A percentile compares a stretch with the other conserved stretches of the same genome.
Evolutionary conservation across 148 eudicot species (phyloP).

Genomic region (Mesembryanthemum crystallinum): DNA sequence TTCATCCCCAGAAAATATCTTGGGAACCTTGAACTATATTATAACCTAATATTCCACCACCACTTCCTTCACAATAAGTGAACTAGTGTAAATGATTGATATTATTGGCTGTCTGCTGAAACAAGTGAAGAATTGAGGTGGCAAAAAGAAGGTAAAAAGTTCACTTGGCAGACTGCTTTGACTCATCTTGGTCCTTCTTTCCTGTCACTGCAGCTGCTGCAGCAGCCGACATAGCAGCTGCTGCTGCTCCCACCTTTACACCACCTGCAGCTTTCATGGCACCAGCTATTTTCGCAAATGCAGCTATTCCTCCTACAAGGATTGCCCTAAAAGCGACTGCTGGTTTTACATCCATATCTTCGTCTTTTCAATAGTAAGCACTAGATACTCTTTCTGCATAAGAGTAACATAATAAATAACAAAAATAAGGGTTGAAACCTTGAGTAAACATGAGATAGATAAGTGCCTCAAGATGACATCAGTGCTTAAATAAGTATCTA

Average conservation of each 20-base stretch:
- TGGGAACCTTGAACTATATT: conserved; percentile 3
- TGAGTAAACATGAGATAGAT: not conserved
- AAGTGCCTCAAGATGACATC: not conserved
- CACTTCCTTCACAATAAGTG: too few relatives aligned
- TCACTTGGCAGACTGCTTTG: conserved; percentile 49
- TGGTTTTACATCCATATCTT: conserved; percentile 66
- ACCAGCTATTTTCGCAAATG: conserved; percentile 72
- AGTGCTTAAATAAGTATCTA: conserved; percentile 1
- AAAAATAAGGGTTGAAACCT: conserved; percentile 3
- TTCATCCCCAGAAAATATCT: conserved; percentile 2
- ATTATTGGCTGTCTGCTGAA: conserved; percentile 13
- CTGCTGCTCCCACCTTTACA: conserved; percentile 80
- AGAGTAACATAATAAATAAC: too few relatives aligned
- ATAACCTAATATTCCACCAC: too few relatives aligned
- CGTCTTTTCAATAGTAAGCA: not conserved
- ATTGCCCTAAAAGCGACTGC: conserved; percentile 90
- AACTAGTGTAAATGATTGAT: conserved; percentile 1
- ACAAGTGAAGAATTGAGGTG: not conserved
- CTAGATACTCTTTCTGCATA: conserved; percentile 13
- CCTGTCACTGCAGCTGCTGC: conserved; percentile 79
- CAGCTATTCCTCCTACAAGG: conserved; percentile 86
- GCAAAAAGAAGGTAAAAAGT: not conserved
- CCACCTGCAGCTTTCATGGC: conserved; percentile 90
- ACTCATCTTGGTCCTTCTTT: conserved; percentile 53
- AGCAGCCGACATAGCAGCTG: conserved; percentile 86